Percentiles rank a stretch among this genome's conserved stretches.
phyloP scores from a whole-genome alignment of 73 alveolate species.

The Tetrahymena malaccensis region DNA sequence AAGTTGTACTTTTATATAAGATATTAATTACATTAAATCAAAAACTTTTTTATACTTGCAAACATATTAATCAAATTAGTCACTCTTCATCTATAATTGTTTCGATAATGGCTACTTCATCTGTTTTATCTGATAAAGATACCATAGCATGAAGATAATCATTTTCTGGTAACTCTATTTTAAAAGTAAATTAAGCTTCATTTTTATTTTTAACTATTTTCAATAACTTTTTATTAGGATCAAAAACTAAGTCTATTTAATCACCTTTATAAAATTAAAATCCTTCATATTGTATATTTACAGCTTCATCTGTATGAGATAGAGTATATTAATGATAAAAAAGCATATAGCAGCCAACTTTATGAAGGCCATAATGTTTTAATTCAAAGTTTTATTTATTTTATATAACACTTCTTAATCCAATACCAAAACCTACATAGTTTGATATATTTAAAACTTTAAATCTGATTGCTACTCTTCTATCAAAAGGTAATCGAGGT shows the following conservation, averaged over 20 bases:
- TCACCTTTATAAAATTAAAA: not conserved
- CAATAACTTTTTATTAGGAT: not conserved
- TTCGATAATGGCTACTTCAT: not conserved
- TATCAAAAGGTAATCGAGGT: not conserved
- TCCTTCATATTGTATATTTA: not conserved
- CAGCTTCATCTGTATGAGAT: not conserved
- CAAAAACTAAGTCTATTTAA: not conserved
- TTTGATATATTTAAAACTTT: not conserved
- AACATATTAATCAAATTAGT: not conserved
- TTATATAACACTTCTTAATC: not conserved
- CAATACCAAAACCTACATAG: not conserved
- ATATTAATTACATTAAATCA: not conserved
- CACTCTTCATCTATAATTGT: not conserved
- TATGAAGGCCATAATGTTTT: not conserved
- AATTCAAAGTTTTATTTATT: not conserved
- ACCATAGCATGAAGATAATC: not conserved
- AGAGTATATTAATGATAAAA: not conserved
- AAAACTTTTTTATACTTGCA: no score
- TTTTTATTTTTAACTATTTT: not conserved
- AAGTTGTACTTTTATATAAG: not conserved
- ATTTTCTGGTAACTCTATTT: not conserved
- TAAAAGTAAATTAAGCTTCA: not conserved
- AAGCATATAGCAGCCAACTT: not conserved
- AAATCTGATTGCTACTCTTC: not conserved
- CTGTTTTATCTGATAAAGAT: not conserved